A percentile compares a stretch with the other conserved stretches of the same genome.
Evolutionary conservation across 1,284 basidiomycete genomes (phyloP).

Genomic region (Tranzscheliella williamsii): DNA sequence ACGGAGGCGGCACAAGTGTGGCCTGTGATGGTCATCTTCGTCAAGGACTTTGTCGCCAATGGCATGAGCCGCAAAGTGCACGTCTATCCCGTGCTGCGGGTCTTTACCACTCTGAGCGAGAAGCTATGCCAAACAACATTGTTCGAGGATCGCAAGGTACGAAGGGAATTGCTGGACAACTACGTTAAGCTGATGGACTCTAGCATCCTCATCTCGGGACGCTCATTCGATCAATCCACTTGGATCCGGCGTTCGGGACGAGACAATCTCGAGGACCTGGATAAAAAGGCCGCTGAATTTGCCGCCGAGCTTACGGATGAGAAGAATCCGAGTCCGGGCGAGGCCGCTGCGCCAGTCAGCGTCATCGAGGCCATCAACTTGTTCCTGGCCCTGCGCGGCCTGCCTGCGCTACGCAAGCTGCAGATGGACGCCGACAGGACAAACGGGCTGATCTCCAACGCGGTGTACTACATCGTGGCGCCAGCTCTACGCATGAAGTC

Average conservation of each 20-base stretch:
- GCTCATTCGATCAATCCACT: conserved; percentile 74
- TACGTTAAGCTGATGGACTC: conserved; percentile 84
- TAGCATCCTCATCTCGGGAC: conserved; percentile 73
- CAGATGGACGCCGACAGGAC: conserved; percentile 84
- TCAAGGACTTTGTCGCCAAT: conserved; percentile 74
- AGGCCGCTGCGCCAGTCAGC: background rate
- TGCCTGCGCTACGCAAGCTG: conserved; percentile 79
- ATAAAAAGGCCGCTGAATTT: conserved; percentile 26
- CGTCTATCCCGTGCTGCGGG: conserved; percentile 77
- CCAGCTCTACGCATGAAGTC: conserved; percentile 72
- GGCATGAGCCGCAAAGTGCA: conserved; percentile 61
- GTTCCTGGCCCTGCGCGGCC: conserved; percentile 72
- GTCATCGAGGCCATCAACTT: conserved; percentile 67
- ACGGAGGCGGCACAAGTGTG: conserved; percentile 89
- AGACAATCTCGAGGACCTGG: conserved; percentile 63
- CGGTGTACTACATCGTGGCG: conserved; percentile 81
- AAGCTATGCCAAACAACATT: conserved; percentile 81
- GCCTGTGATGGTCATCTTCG: conserved; percentile 71
- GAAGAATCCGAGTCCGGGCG: conserved; percentile 1
- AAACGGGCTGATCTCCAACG: conserved; percentile 74
- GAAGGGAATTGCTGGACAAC: conserved; percentile 90
- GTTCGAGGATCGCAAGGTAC: conserved; percentile 81
- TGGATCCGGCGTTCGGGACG: conserved; percentile 75
- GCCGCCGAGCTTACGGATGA: conserved; percentile 12
- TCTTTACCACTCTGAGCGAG: conserved; percentile 76